Base-by-base conservation (phyloP, 192 early-diverging fungal genomes). In the Backusella parvicylindrica region DNA sequence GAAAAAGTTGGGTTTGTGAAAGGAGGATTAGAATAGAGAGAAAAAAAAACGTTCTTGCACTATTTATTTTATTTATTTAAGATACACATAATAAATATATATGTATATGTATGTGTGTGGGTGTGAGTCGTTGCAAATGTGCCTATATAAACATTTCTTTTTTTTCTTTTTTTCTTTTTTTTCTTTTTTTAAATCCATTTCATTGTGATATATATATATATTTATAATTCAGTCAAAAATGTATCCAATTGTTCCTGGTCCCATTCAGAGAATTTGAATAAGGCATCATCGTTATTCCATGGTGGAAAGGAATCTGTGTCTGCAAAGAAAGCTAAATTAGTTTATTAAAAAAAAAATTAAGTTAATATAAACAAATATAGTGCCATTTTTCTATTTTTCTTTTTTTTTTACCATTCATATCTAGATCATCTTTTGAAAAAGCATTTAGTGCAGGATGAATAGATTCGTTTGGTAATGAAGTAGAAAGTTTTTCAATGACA, bases 201-300 rank as follows among this genome's bases (percentile, higher is more conserved):
- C n/a, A n/a, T n/a, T n/a, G n/a, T n/a, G n/a, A n/a, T 64, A 37
- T 68, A 68, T 68, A 37, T 67, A 13, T 2, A 6, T 70, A 47
- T 15, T 23, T 43, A 28, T 31, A 70, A 70, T 41, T 41, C 38
- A 31, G 37, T 43, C 23, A 70, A 47, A 15, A 70, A 70, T 47
- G 40, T 8, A 47, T 70, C 68, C 26, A 70, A 16, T 26, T 70
- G 38, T 4, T 70, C 68, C 47, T 70, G 37, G 40, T 70, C 68
- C 68, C 68, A 70, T 28, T 70, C 68, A 41, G 28, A 47, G 21
- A 37, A 18, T 43, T 70, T 70, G 16, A 47, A 41, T 16, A 47
- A 23, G 21, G 40, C 6, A 18, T 47, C 68, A n/a, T 70, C 41
- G 30, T 47, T 38, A 43, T 70, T 41, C 68, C 68, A 70, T n/a